phyloP scores from a whole-genome alignment of 208 protist species.

The Trypanosomatidae sp. region DNA sequence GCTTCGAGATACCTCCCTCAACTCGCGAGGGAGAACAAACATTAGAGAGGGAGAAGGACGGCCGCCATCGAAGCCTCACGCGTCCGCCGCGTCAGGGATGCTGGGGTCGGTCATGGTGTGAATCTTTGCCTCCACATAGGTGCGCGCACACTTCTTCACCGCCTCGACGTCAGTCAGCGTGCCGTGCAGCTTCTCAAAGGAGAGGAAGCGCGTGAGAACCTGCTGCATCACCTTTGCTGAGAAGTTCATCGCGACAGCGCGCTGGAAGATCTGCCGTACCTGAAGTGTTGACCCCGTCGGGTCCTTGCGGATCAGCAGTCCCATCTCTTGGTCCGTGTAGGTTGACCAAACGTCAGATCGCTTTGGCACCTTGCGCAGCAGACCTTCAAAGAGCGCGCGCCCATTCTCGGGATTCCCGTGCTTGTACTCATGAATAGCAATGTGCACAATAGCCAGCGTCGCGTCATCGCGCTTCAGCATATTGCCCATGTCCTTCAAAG shows the following conservation, averaged over 20 bases:
- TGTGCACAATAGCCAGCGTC: constrained; percentile 58
- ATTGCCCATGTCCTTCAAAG: constrained; percentile 80
- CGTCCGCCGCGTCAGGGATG: constrained; percentile 2
- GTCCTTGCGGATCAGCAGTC: constrained; percentile 57
- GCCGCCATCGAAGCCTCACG: background rate
- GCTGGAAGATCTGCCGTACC: constrained; percentile 78
- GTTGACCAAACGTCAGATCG: constrained; percentile 89
- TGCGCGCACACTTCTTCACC: constrained; percentile 92
- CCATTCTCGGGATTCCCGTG: constrained; percentile 79
- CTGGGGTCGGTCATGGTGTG: constrained; percentile 43
- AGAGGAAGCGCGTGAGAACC: constrained; percentile 96
- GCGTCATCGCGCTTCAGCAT: constrained; percentile 64
- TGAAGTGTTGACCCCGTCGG: constrained; percentile 39
- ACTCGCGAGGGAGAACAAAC: background rate
- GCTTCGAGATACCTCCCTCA: background rate
- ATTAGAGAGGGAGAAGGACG: background rate
- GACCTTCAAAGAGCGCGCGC: constrained; percentile 87
- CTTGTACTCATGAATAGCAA: constrained; percentile 86
- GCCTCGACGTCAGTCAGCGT: constrained; percentile 75
- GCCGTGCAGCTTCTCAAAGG: constrained; percentile 96
- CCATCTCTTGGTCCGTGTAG: constrained; percentile 89
- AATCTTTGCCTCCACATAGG: constrained; percentile 94
- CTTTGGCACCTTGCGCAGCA: constrained; percentile 87
- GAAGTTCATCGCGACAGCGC: constrained; percentile 81
- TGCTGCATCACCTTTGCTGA: constrained; percentile 89